Evolutionary conservation across 805 yeast species (phyloP), one percentile per base, ranked within the genome.

Genomic region (Priceomyces melissophilus): DNA sequence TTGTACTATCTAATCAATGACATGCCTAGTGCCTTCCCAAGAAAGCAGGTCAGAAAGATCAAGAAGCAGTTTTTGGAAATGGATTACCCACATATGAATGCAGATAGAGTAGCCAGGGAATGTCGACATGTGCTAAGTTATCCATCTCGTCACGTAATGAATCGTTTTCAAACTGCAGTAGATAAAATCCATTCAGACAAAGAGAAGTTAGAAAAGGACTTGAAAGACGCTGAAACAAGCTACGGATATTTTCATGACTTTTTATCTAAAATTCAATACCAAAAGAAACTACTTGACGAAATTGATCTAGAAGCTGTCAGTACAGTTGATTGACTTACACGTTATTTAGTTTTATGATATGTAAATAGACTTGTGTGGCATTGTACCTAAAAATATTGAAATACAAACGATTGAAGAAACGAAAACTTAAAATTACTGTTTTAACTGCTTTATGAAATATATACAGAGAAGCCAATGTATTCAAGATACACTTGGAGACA

Each of bases 11-110:
- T 89, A 42, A 66, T 88, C 13, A 70, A 73, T 44, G 98, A 93
- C 60, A 79, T 95, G 10, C 97, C 97, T 2, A 78, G 84, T 52
- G 96, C 97, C 0, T 79, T 87, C 52, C 95, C 96, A 13, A 71
- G 88, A 49, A 89, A 89, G 43, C 75, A 88, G 43, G 88, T 93
- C 0, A 70, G 74, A 36, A 87, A 85, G 60, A 76, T 91, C 49
- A 77, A 76, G 47, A 56, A 56, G 5, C 84, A 83, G 53, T 68
- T 93, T 27, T 70, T 71, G 32, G 77, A 75, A 11, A 62, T 81
- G 50, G 96, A 90, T 45, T 93, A 89, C 53, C 81, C 86, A 10
- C 93, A 85, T 50, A 53, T 71, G 34, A 91, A 90, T 57, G 81
- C 96, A 1, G 76, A 74, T 36, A 73, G 99, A 45, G 77, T 93